Percentiles rank a stretch among this genome's conserved stretches.
phyloP scores from a whole-genome alignment of 257 asterid species.

The Henckelia pumila region DNA sequence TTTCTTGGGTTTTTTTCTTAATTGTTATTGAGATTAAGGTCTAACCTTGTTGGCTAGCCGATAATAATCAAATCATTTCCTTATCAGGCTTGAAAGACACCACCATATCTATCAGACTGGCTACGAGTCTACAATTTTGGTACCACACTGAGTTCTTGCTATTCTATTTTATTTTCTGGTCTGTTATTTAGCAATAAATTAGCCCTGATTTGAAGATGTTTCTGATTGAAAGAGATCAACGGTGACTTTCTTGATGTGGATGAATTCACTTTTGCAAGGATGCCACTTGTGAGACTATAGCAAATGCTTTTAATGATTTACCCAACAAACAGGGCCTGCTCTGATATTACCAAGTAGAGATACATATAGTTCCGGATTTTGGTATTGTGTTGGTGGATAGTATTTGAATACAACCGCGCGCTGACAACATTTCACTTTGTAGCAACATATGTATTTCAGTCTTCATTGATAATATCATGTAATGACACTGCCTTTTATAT shows the following conservation, averaged over 20 bases:
- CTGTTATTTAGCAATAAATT: background rate
- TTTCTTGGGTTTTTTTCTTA: no score
- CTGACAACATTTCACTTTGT: no score
- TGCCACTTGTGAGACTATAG: background rate
- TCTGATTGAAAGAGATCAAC: background rate
- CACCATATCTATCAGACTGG: background rate
- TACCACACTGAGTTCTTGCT: background rate
- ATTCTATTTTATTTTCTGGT: background rate
- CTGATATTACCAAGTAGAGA: background rate
- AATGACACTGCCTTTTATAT: no score
- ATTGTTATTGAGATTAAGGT: background rate
- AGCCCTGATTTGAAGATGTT: background rate
- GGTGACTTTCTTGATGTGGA: background rate
- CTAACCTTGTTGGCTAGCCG: background rate
- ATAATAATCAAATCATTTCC: background rate
- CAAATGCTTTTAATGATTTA: background rate
- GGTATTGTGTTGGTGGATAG: no score
- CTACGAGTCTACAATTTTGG: background rate
- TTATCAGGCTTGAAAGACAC: background rate
- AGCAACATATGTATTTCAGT: no score
- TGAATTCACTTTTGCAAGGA: no score
- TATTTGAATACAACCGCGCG: no score
- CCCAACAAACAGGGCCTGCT: background rate
- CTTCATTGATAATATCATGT: no score
- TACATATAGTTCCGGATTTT: background rate